Conservation (phyloP, 768 basidiomycete species). For the Pleurotus tuoliensis region DNA sequence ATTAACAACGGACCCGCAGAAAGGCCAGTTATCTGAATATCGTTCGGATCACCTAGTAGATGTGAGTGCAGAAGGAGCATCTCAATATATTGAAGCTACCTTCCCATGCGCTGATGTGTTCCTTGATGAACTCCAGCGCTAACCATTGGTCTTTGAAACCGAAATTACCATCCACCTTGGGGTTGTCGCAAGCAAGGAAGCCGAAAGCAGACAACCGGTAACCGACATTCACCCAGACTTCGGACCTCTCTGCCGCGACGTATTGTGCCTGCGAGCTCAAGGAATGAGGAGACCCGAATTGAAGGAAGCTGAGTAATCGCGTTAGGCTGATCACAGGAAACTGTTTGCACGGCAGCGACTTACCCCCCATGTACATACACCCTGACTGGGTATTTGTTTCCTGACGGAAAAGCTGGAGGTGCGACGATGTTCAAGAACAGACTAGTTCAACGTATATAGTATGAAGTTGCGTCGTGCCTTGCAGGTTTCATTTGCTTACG, state of each 20-base stretch:
- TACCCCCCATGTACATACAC: constrained; percentile 80
- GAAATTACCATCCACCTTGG: constrained; percentile 65
- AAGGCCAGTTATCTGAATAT: constrained; percentile 64
- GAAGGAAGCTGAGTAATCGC: constrained; percentile 52
- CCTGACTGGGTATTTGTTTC: constrained; percentile 54
- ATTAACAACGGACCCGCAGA: constrained; percentile 53
- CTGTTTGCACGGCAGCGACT: constrained; percentile 8
- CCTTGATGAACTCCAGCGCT: constrained; percentile 66
- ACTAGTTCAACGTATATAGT: constrained; percentile 25
- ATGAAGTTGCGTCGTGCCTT: neutral
- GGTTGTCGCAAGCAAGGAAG: constrained; percentile 65
- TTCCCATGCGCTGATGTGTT: constrained; percentile 66
- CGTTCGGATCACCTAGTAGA: constrained; percentile 48
- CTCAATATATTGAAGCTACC: constrained; percentile 33
- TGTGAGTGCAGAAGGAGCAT: neutral
- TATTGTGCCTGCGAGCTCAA: constrained; percentile 62
- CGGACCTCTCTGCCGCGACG: constrained; percentile 55
- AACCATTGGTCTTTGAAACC: constrained; percentile 86
- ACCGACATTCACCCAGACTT: constrained; percentile 76
- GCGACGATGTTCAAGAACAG: constrained; percentile 63
- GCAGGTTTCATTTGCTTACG: constrained; percentile 32
- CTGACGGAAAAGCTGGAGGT: constrained; percentile 48
- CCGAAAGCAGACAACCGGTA: constrained; percentile 77
- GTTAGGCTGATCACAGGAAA: neutral
- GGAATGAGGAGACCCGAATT: constrained; percentile 72